Evolutionary conservation across 805 yeast genomes (phyloP).

Genomic region (Nematodospora valgi): DNA sequence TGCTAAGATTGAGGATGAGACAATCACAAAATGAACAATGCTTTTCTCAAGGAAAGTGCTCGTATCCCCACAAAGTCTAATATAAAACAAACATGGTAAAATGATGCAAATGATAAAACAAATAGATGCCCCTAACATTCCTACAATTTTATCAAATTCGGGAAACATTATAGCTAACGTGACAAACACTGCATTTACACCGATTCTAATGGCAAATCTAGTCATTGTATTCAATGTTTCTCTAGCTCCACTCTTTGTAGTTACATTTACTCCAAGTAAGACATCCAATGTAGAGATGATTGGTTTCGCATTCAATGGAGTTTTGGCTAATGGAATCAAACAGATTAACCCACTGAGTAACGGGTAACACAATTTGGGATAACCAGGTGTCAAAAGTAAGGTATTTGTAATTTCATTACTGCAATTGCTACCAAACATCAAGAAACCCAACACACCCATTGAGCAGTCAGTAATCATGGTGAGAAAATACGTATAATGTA

Average conservation of each 20-base stretch:
- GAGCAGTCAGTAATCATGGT: conserved; percentile 58
- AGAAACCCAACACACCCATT: conserved; percentile 64
- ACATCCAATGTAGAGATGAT: conserved; percentile 68
- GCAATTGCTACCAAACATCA: conserved; percentile 52
- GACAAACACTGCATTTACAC: conserved; percentile 58
- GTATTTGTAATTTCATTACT: conserved; percentile 53
- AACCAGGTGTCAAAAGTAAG: conserved; percentile 43
- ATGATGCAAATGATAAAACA: conserved; percentile 79
- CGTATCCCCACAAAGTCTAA: conserved; percentile 48
- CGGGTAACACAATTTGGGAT: conserved; percentile 46
- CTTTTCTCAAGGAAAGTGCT: conserved; percentile 38
- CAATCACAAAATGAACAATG: conserved; percentile 42
- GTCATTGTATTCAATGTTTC: conserved; percentile 4
- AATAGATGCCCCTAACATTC: conserved; percentile 76
- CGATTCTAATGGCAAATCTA: conserved; percentile 24
- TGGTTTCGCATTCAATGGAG: conserved; percentile 82
- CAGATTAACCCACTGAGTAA: conserved; percentile 68
- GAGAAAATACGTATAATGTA: conserved; percentile 56
- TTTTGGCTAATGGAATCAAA: conserved; percentile 78
- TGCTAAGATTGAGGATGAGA: conserved; percentile 47
- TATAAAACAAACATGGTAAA: conserved; percentile 71
- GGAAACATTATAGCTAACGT: conserved; percentile 63
- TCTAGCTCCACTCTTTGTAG: conserved; percentile 7
- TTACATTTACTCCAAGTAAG: conserved; percentile 24
- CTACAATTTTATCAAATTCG: conserved; percentile 76